These are phyloP conservation scores for Fragaria vesca DNA, from an alignment of 306 rosid species.

Conservation along the genomic window DNA sequence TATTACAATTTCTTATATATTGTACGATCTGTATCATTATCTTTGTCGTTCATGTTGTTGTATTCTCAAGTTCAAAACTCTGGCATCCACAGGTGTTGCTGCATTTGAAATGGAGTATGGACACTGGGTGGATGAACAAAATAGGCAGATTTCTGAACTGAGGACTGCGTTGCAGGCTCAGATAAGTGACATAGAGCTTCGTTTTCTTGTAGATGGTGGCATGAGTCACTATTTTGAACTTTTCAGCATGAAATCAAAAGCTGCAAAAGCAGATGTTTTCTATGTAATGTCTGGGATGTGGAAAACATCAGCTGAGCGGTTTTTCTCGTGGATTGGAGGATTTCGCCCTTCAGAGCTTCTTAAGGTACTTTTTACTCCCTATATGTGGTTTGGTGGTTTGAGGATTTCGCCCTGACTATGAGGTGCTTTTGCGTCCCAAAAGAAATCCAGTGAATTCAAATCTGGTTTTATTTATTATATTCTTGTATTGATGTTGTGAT, in stretches of 20 bases:
- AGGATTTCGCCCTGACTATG: not conserved
- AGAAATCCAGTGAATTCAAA: not conserved
- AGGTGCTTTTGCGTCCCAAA: not conserved
- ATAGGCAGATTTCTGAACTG: conserved; percentile 56
- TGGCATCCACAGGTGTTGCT: conserved; percentile 48
- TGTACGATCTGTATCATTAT: not conserved
- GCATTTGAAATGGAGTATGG: conserved; percentile 78
- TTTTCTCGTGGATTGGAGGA: conserved; percentile 96
- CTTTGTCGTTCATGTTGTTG: not conserved
- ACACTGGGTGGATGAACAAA: conserved; percentile 82
- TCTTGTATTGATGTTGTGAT: not conserved
- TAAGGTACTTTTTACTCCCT: conserved; percentile 44
- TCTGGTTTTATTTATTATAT: not conserved
- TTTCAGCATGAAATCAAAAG: conserved; percentile 73
- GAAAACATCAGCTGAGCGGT: conserved; percentile 78
- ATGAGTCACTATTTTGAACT: conserved; percentile 76
- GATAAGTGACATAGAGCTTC: conserved; percentile 58
- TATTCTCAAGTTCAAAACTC: conserved; percentile 26
- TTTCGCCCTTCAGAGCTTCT: conserved; percentile 91
- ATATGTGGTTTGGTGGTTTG: not conserved
- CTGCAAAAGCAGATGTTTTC: conserved; percentile 84
- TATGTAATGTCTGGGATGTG: conserved; percentile 85
- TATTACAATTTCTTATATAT: not conserved
- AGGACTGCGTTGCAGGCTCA: conserved; percentile 60
- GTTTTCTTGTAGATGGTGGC: conserved; percentile 54